These are phyloP conservation scores for Bretziella fagacearum DNA, from an alignment of 2,329 filamentous ascomycete species.

Conservation along the genomic window DNA sequence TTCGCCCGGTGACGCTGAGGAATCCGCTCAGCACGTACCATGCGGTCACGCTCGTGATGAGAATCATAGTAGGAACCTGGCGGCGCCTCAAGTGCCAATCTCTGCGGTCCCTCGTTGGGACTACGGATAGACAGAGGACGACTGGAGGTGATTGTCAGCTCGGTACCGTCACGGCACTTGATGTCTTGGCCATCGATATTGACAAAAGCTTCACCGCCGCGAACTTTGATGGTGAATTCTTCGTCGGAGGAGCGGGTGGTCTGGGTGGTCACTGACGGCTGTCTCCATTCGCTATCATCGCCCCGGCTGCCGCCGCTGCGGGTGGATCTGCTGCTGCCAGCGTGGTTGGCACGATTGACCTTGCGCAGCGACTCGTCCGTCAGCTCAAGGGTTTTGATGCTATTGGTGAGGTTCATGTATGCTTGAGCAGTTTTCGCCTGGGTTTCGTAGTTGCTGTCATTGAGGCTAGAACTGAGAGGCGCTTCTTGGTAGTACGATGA, in stretches of 20 bases:
- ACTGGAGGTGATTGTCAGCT: slow-evolving; percentile 36
- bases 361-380: slow-evolving; percentile 40
- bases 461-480: neutral
- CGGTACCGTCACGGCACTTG: slow-evolving; percentile 39
- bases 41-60: slow-evolving; percentile 31
- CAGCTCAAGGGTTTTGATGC: slow-evolving; percentile 8
- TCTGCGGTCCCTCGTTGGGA: slow-evolving; percentile 35
- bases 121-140: slow-evolving; percentile 22
- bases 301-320: slow-evolving; percentile 39
- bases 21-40: slow-evolving; percentile 28
- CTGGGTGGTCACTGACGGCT: slow-evolving; percentile 42
- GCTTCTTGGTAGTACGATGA: slow-evolving; percentile 10
- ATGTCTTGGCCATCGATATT: slow-evolving; percentile 41
- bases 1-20: slow-evolving; percentile 29
- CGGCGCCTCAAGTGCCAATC: slow-evolving; percentile 16
- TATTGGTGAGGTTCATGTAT: slow-evolving; percentile 18
- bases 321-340: slow-evolving; percentile 37
- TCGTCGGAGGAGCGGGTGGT: slow-evolving; percentile 41
- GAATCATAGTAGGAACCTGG: neutral
- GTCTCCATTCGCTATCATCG: slow-evolving; percentile 43
- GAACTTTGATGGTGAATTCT: slow-evolving; percentile 43
- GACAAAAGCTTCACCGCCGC: slow-evolving; percentile 35
- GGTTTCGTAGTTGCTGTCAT: slow-evolving; percentile 23
- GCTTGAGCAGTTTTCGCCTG: slow-evolving; percentile 29
- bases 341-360: slow-evolving; percentile 29